Evolutionary conservation across 805 yeast genomes (phyloP).

Genomic region (Sporopachydermia lactativora): DNA sequence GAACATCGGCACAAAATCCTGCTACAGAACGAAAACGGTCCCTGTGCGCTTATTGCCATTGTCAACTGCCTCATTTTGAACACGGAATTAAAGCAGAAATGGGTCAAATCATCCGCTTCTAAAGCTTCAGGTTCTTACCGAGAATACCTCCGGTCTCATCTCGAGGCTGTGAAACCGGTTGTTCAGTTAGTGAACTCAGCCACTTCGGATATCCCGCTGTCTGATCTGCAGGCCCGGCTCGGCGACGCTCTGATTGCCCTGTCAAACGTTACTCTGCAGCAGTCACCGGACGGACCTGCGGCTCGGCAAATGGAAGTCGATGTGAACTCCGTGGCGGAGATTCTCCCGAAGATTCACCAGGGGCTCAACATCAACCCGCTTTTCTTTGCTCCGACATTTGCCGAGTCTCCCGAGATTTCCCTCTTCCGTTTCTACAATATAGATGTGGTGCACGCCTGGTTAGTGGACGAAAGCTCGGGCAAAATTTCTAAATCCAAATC

Average conservation of each 20-base stretch:
- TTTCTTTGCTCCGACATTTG: constrained; percentile 43
- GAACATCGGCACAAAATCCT: constrained; percentile 38
- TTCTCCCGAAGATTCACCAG: constrained; percentile 48
- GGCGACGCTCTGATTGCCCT: constrained; percentile 30
- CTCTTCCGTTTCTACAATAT: constrained; percentile 47
- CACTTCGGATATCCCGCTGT: constrained; percentile 20
- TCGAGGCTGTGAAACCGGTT: neutral
- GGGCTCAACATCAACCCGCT: constrained; percentile 66
- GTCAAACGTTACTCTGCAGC: constrained; percentile 13
- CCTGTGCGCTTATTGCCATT: constrained; percentile 75
- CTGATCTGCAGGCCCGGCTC: constrained; percentile 32
- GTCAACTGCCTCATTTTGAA: constrained; percentile 50
- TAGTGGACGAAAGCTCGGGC: constrained; percentile 34
- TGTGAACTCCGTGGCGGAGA: constrained; percentile 30
- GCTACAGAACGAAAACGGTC: constrained; percentile 73
- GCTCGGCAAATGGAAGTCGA: constrained; percentile 19
- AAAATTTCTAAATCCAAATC: too few species aligned
- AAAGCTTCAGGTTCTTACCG: neutral
- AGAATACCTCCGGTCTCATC: neutral
- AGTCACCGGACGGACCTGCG: constrained; percentile 10
- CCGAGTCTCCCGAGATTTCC: constrained; percentile 34
- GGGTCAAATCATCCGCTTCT: neutral
- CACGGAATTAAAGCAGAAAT: neutral
- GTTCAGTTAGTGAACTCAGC: constrained; percentile 3
- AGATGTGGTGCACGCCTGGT: constrained; percentile 75